Evolutionary conservation across 345 rosid species (phyloP), one percentile per base, ranked within the genome.

Genomic region (Raphanus raphanistrum): DNA sequence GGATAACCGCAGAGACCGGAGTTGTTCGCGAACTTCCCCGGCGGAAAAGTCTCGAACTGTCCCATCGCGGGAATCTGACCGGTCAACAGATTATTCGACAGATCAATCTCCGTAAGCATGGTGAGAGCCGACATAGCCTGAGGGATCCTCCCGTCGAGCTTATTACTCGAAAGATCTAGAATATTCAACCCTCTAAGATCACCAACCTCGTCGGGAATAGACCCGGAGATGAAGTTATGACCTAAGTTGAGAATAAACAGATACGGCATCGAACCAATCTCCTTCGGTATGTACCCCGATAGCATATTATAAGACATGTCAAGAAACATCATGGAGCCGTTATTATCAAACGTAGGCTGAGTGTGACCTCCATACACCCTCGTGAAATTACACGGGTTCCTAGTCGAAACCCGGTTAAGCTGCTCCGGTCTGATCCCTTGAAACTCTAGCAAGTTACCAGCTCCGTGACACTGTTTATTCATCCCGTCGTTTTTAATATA

Each of bases 251-350:
- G 85, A 6, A 95, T 81, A 77, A 76, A 90, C 66, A 93, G 83
- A 84, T 87, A 88, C 1, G 84, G 81, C 96, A 90, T 88, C 0
- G 88, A 84, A 29, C 97, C 99, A 35, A 93, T 89, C 89, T 90
- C 96, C 80, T 86, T 87, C 0, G 99, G 99, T 27, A 95, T 91
- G 52, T 59, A 81, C 11, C 97, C 98, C 0, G 92, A 88, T 70
- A 95, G 63, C 76, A 21, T 58, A 79, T 95, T 95, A 79, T 95
- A 77, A 0, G 98, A 95, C 76, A 93, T 84, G 81, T 95, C 99
- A 1, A 95, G 87, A 77, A 95, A 93, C 72, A 93, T 89, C 92
- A 95, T 90, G 2, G 99, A 91, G 21, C 99, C 99, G 8, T 95
- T 95, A 36, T 92, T 81, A 38, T 93, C 86, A 80, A 92, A 95